Base-by-base conservation (phyloP, 2,329 filamentous ascomycete genomes). In the Colletotrichum euphorbiae region DNA sequence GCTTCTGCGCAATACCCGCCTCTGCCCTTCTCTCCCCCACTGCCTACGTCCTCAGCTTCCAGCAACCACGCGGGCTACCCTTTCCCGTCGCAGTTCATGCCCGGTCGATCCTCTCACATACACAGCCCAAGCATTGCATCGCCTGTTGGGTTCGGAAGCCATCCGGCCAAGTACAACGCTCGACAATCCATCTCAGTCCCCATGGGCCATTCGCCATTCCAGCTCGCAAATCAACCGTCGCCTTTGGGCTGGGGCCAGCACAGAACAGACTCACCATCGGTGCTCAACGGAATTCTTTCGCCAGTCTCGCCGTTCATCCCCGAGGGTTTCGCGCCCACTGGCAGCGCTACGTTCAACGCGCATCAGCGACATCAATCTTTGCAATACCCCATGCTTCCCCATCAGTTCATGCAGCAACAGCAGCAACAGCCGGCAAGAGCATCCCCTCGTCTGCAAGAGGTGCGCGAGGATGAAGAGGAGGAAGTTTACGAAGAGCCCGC, bases 21-120 rank as follows among this genome's bases (percentile, higher is more conserved):
- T 6, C 82, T 95, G 57, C 89, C 93, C 5, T 94, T 95, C 75
- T 97, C 94, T 21, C 94, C 95, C 9, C 93, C 94, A 1, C 80
- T 97, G 28, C 92, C 92, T 19, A 90, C 93, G 0, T 90, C 90
- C 0, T 97, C 94, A 33, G 91, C 90, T 12, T 89, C 88, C 36
- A 95, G 93, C 80, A 91, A 89, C 70, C 89, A 89, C 51, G 79
- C 85, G 51, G 82, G 87, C 65, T 87, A 86, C 75, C 84, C 84
- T 71, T 90, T 90, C 73, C 86, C 84, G 1, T 76, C 78, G 19
- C 81, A 83, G 40, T 90, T 94, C 77, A 85, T 89, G 4, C 85
- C 88, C 42, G 86, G 88, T 72, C 77, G 87, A 74, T 82, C 87
- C 58, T 79, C 87, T 72, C 51, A 84, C 87, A 58, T 88, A 58